These are phyloP conservation scores for Sarcodon aspratus DNA, from an alignment of 768 basidiomycete species.

Conservation along the genomic window DNA sequence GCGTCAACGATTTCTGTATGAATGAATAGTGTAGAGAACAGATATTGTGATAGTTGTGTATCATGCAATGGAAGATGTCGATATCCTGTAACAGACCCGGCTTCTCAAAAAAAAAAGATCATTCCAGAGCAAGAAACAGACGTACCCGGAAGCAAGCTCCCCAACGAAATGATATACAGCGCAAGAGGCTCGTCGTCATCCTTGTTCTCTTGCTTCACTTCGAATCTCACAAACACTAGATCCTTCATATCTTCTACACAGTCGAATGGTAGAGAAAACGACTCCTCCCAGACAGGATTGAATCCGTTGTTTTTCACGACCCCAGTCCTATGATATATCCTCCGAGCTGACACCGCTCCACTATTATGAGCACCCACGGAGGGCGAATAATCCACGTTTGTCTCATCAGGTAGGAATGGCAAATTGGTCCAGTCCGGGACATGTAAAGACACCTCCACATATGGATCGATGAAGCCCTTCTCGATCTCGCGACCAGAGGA, in stretches of 20 bases:
- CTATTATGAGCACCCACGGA: conserved; percentile 5
- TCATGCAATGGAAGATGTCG: conserved; percentile 88
- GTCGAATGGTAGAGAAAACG: conserved; percentile 59
- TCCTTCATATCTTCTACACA: conserved; percentile 70
- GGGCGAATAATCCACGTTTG: conserved; percentile 7
- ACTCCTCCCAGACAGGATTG: conserved; percentile 83
- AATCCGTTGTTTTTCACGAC: conserved; percentile 81
- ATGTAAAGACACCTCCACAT: conserved; percentile 71
- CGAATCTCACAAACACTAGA: conserved; percentile 74
- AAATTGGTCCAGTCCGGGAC: conserved; percentile 57
- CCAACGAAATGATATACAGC: conserved; percentile 62
- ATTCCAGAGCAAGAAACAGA: conserved; percentile 11
- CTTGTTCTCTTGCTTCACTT: conserved; percentile 54
- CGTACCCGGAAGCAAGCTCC: conserved; percentile 62
- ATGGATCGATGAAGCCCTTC: conserved; percentile 54
- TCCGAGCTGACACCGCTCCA: conserved; percentile 26
- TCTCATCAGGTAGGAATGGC: conserved; percentile 10
- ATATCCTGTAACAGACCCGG: conserved; percentile 42
- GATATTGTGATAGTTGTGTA: conserved; percentile 71
- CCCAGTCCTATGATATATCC: conserved; percentile 44
- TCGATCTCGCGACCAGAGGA: conserved; percentile 49
- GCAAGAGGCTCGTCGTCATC: conserved; percentile 60
- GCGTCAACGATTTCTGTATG: conserved; percentile 37
- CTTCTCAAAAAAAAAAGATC: not conserved
- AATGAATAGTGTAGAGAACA: conserved; percentile 93